Evolutionary conservation across 345 rosid genomes (phyloP), one percentile per base, ranked within the genome.

Genomic region (Lepidium aucheri): DNA sequence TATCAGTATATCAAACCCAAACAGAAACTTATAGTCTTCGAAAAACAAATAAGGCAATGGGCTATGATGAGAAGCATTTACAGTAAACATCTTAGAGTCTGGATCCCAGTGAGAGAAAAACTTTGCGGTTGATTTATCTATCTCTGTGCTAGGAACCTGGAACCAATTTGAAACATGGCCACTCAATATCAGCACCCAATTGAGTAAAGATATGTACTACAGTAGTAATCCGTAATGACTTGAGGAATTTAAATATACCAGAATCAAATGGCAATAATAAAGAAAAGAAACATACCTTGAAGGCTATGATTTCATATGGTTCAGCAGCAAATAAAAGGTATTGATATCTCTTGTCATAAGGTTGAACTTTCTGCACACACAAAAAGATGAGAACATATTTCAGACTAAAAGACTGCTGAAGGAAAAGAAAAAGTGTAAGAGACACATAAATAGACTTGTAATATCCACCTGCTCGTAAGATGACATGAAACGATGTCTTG

Each of bases 101-200:
- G 96, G 95, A 82, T 94, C 99, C 97, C 99, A 90, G 69, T 90
- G 99, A 5, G 96, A 88, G 72, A 94, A 94, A 80, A 90, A 94
- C 80, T 94, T 94, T 1, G 96, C 95, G 50, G 99, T 90, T 61
- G 96, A 90, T 75, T 94, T 94, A 69, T 94, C 99, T 22, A 94
- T 87, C 79, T 90, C 96, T 8, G 96, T 85, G 91, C 97, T 94
- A 28, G 99, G 99, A 82, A 94, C 97, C 99, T 90, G 83, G 67
- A 66, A 72, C 32, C 30, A 0, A 73, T 12, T 11, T 0, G 4
- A 24, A 59, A 56, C 53, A 64, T 3, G 15, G 4, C 40, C 24
- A 62, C 26, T 70, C 55, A 45, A 57, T 49, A 39, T 49, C 50
- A n/a, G 7, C 16, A 64, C n/a, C 32, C 20, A 32, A 12, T 13